Evolutionary conservation across 441 rosid genomes (phyloP), one percentile per base, ranked within the genome.

Genomic region (Euphorbia schlechtendalii): DNA sequence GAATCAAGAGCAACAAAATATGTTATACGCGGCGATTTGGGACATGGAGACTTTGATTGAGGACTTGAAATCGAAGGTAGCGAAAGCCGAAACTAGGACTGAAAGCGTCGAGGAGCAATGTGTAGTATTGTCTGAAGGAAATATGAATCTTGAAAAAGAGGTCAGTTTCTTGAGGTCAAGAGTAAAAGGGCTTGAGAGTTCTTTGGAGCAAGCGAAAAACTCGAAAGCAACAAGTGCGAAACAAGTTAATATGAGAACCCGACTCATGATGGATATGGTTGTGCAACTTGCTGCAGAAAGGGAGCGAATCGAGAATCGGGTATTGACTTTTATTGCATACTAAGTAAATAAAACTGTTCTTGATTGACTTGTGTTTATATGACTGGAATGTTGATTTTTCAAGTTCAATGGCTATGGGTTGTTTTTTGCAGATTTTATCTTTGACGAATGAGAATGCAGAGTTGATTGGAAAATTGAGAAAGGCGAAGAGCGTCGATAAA

Each of bases 21-120:
- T 86, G 97, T 65, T 94, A 71, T 94, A 90, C 68, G 74, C 92
- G 64, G 99, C 97, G 52, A 94, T 94, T 71, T 90, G 93, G 96
- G 99, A 94, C 68, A 94, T 94, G 99, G 99, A 94, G 75, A 90
- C 87, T 0, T 76, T 94, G 65, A 90, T 94, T 43, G 96, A 90
- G 70, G 99, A 94, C 75, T 78, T 90, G 49, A 93, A 88, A 53
- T 90, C 95, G 7, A 93, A 90, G 77, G 96, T 84, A 55, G 78
- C 92, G 15, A 90, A 77, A 81, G 95, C 96, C 30, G 99, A 93
- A 75, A 82, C 76, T 73, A 85, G 76, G 75, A 81, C 74, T 0
- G 95, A 85, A 68, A 72, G 63, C 43, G 80, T 71, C n/a, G 99
- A 93, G 78, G 99, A 87, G 74, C 87, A 82, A 67, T 87, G 95